Evolutionary conservation across 352 stramenopile species (phyloP).

Genomic region (Achlya hypogyna): DNA sequence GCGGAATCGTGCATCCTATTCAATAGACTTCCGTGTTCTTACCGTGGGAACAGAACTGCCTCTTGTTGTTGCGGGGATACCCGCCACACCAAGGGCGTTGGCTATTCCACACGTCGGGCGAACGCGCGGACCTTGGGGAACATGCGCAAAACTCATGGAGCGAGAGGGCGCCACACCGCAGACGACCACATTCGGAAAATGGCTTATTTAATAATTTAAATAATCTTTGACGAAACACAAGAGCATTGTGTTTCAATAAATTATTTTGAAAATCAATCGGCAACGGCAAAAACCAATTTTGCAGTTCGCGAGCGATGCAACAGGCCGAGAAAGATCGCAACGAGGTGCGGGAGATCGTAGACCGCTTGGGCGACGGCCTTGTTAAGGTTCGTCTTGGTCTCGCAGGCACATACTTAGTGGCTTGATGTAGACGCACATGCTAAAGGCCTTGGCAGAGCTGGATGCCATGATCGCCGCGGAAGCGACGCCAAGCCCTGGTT

Average conservation of each 20-base stretch:
- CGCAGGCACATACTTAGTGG: background rate
- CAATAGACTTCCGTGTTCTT: background rate
- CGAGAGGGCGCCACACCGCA: too few relatives aligned
- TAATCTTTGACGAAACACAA: too few relatives aligned
- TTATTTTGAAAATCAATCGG: too few relatives aligned
- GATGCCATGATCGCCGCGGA: slow-evolving; percentile 10
- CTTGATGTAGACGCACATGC: slow-evolving; percentile 53
- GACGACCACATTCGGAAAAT: too few relatives aligned
- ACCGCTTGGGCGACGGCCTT: slow-evolving; percentile 4
- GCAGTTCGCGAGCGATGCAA: background rate
- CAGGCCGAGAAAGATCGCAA: slow-evolving; percentile 4
- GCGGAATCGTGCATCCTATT: background rate
- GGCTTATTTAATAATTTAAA: too few relatives aligned
- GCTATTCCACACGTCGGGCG: too few relatives aligned
- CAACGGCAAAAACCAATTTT: background rate
- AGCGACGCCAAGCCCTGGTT: background rate
- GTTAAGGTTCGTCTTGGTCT: slow-evolving; percentile 11
- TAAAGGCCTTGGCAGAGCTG: slow-evolving; percentile 46
- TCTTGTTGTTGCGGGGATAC: background rate
- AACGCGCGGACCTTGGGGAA: too few relatives aligned
- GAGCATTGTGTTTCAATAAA: too few relatives aligned
- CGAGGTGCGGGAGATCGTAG: background rate
- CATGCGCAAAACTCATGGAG: too few relatives aligned
- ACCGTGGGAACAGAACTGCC: background rate
- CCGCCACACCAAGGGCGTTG: too few relatives aligned